These are phyloP conservation scores for Strigomonas galati DNA, from an alignment of 208 protist species.

Conservation along the genomic window DNA sequence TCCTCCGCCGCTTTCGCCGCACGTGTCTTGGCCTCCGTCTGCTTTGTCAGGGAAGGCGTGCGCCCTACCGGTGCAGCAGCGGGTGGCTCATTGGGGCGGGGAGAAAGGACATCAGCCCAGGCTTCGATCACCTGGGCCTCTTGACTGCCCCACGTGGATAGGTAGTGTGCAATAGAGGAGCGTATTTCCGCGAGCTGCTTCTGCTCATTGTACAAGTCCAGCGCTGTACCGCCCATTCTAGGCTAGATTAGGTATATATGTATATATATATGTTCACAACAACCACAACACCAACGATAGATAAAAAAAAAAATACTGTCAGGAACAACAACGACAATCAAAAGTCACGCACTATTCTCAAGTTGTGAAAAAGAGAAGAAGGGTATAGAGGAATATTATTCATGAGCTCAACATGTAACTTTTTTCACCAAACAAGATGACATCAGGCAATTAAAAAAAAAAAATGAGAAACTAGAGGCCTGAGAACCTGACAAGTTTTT, in stretches of 20 bases:
- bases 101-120: neutral
- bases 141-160: neutral
- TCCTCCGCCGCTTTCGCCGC: neutral
- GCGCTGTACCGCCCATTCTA: neutral
- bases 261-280: neutral
- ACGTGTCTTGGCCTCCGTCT: neutral
- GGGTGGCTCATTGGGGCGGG: neutral
- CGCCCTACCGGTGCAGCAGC: too few species aligned
- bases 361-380: neutral
- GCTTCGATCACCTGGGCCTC: neutral
- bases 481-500: too few species aligned
- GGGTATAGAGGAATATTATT: too few species aligned
- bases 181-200: neutral
- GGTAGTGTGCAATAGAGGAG: neutral
- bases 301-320: slow-evolving; percentile 10
- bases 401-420: too few species aligned
- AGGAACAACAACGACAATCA: slow-evolving; percentile 5
- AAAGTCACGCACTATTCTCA: neutral
- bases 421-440: too few species aligned
- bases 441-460: too few species aligned
- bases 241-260: slow-evolving; percentile 3
- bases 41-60: neutral
- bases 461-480: neutral
- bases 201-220: neutral
- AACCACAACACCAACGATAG: slow-evolving; percentile 1